Conservation (phyloP, 805 yeast genomes). For the Saccharomycopsis sp. region DNA sequence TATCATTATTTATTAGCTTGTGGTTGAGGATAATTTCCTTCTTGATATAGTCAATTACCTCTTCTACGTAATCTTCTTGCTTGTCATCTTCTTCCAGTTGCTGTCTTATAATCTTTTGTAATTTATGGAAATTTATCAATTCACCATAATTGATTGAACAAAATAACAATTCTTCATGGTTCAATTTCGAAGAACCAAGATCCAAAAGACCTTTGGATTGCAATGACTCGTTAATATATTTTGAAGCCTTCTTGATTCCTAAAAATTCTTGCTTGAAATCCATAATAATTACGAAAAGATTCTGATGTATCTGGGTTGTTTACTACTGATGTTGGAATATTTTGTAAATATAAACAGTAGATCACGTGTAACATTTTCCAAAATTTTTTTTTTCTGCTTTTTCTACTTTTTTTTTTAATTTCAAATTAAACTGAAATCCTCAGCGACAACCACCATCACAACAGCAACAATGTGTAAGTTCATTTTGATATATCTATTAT, state of each 20-base stretch:
- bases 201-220: slow-evolving; percentile 14
- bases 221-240: slow-evolving; percentile 5
- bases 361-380: neutral
- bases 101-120: neutral
- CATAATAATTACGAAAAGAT: slow-evolving; percentile 6
- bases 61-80: neutral
- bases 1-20: slow-evolving; percentile 15
- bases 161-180: slow-evolving; percentile 5
- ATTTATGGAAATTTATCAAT: slow-evolving; percentile 5
- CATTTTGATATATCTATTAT: too few relatives aligned
- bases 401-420: too few relatives aligned
- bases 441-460: too few relatives aligned
- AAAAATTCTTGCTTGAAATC: slow-evolving; percentile 14
- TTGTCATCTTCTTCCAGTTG: neutral
- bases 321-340: too few relatives aligned
- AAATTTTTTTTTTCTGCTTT: neutral
- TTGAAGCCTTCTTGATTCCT: slow-evolving; percentile 16
- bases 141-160: slow-evolving; percentile 7
- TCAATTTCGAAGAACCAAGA: neutral
- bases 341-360: neutral
- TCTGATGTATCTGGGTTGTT: neutral
- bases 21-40: slow-evolving; percentile 9
- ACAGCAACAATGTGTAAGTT: too few relatives aligned
- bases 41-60: neutral
- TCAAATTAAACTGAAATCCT: too few relatives aligned